Conservation (phyloP, 2,329 filamentous ascomycete species). For the Venturia effusa region DNA sequence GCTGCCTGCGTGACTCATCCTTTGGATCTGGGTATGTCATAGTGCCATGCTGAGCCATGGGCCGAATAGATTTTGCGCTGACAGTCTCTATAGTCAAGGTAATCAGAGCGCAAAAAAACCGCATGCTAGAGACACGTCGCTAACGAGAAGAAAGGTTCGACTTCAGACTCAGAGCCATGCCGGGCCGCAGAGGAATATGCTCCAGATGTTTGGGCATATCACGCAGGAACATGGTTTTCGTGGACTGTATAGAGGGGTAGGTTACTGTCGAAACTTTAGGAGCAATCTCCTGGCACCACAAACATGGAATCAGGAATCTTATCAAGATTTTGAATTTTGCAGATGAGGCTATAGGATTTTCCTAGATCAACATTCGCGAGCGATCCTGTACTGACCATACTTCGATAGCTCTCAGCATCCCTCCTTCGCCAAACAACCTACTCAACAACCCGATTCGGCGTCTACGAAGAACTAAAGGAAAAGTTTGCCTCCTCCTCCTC, state of each 20-base stretch:
- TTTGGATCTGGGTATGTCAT: slow-evolving; percentile 64
- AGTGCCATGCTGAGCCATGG: neutral
- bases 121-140: slow-evolving; percentile 6
- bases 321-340: too few relatives aligned
- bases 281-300: too few relatives aligned
- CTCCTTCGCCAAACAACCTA: slow-evolving; percentile 88
- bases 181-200: slow-evolving; percentile 64
- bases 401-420: slow-evolving; percentile 64
- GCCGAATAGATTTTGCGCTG: slow-evolving; percentile 17
- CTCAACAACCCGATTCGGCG: slow-evolving; percentile 88
- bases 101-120: slow-evolving; percentile 13
- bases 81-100: slow-evolving; percentile 33
- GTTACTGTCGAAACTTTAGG: slow-evolving; percentile 16
- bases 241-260: slow-evolving; percentile 75
- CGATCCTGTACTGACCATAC: neutral
- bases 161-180: slow-evolving; percentile 73
- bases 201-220: slow-evolving; percentile 76
- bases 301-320: too few relatives aligned
- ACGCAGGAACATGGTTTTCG: slow-evolving; percentile 61
- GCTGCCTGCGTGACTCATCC: slow-evolving; percentile 89
- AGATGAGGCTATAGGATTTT: too few relatives aligned
- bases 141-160: slow-evolving; percentile 51
- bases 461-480: slow-evolving; percentile 88
- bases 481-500: slow-evolving; percentile 41
- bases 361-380: neutral